Evolutionary conservation across 2,329 filamentous ascomycete species (phyloP), one percentile per base, ranked within the genome.

Genomic region (Dendryphion nanum): DNA sequence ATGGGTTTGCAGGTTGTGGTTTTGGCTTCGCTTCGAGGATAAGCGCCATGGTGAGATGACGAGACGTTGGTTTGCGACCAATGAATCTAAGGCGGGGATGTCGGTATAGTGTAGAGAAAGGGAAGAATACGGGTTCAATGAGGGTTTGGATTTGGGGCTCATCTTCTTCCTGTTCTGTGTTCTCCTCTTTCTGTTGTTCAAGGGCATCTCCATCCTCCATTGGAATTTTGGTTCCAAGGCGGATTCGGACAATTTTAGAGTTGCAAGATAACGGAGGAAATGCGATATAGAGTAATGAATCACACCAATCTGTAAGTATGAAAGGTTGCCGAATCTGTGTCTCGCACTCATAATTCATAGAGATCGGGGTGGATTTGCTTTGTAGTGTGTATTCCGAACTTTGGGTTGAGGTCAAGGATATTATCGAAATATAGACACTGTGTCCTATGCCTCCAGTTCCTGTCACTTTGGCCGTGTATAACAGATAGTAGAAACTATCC

Each of bases 241-340:
- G 20, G 10, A 44, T 16, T 18, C 41, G 41, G 7, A 44, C 6
- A n/a, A 44, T 24, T 20, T 44, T 44, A 15, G 41, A 8, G 18
- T 41, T 37, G 24, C 38, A 44, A 12, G 29, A 44, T 17, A 44
- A 28, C 16, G 33, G 38, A 13, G 41, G 41, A 16, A 44, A 28
- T n/a, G 38, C 41, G 19, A 41, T 26, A 19, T 37, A 38, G 33
- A 44, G 5, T 13, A 19, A 30, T 19, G 37, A 21, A 10, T 18
- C 14, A 10, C 8, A 19, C 41, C 41, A 44, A 17, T 15, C 20
- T 6, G 41, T 33, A 5, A 44, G 26, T 18, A 44, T 31, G 14
- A 41, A 20, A 15, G 41, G 41, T 18, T 37, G 41, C n/a, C n/a
- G n/a, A n/a, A n/a, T n/a, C n/a, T n/a, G n/a, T n/a, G n/a, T n/a